These are phyloP conservation scores for Aspergillus sclerotialis DNA, from an alignment of 2,329 filamentous ascomycete genomes.

Conservation along the genomic window DNA sequence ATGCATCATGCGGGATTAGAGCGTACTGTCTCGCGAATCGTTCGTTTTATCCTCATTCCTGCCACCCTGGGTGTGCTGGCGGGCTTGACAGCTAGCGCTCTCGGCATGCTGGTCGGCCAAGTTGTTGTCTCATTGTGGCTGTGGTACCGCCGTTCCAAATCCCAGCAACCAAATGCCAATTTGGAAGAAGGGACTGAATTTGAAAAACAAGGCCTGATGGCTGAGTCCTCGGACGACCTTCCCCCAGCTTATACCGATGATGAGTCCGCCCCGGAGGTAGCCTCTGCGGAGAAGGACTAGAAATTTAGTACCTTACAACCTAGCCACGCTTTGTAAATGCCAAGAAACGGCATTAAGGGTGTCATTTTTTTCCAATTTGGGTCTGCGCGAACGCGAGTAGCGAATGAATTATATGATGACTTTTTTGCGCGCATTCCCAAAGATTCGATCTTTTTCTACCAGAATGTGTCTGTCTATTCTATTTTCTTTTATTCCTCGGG, in stretches of 20 bases:
- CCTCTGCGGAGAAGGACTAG: constrained; percentile 23
- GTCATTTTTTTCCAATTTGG: too few species aligned
- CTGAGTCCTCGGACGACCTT: constrained; percentile 22
- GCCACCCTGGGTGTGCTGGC: constrained; percentile 40
- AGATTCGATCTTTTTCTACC: too few species aligned
- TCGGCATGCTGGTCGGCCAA: constrained; percentile 44
- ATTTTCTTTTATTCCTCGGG: too few species aligned
- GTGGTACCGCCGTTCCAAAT: constrained; percentile 28
- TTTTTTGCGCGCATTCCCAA: too few species aligned
- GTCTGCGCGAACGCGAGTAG: too few species aligned
- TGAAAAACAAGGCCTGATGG: constrained; percentile 39
- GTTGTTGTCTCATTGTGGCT: constrained; percentile 40
- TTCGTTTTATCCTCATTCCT: constrained; percentile 40
- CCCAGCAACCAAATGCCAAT: constrained; percentile 18
- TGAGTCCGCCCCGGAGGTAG: constrained; percentile 17
- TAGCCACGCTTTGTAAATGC: too few species aligned
- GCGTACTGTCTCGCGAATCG: constrained; percentile 31
- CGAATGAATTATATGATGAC: too few species aligned
- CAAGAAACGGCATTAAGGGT: too few species aligned
- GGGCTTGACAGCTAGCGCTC: constrained; percentile 37
- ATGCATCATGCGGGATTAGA: constrained; percentile 29
- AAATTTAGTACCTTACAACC: too few species aligned
- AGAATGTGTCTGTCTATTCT: too few species aligned
- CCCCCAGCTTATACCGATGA: constrained; percentile 33
- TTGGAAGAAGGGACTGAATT: constrained; percentile 29